Base-by-base conservation (phyloP, 768 basidiomycete genomes). In the Favolaschia claudopus region DNA sequence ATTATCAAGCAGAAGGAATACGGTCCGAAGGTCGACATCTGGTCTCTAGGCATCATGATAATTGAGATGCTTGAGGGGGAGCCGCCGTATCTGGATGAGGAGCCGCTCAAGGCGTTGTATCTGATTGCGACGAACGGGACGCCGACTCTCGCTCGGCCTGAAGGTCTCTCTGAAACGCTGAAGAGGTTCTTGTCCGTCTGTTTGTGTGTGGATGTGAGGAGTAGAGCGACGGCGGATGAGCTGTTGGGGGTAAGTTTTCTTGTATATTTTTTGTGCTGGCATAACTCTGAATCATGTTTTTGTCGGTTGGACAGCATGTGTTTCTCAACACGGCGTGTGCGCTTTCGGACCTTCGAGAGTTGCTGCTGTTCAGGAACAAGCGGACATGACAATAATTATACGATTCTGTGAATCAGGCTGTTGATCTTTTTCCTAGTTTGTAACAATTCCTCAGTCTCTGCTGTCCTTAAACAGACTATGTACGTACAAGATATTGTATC, bases 51-150 rank as follows among this genome's bases (percentile, higher is more conserved):
- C 5, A 97, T 98, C 76, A 96, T 97, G 95, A 95, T 95, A 5
- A 98, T 98, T 60, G 94, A 98, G 82, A 98, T 98, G 96, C 95
- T 98, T 62, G 95, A 98, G 74, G 95, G 93, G 68, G 95, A 97
- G 74, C 95, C 95, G 2, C 95, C 95, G 7, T 96, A 97, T 72
- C 80, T 98, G 36, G 94, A 96, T 64, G 95, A 98, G 71, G 95
- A 98, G 68, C 95, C 95, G 0, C 79, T 96, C 58, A 93, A 96
- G 78, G 95, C 96, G 19, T 76, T 98, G 42, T 97, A 98, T 74
- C 77, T 97, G 60, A 97, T 98, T 67, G 97, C 96, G 32, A 99
- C 96, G 38, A 98, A 99, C 70, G 97, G 97, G 13, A 99, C 97
- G 17, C 97, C 97, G 55, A 99, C 97, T 57, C 72, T 99, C 72